A percentile compares a stretch with the other conserved stretches of the same genome.
Evolutionary conservation across 177 flowering plant genomes (phyloP).

Genomic region (Vitis hybrid): DNA sequence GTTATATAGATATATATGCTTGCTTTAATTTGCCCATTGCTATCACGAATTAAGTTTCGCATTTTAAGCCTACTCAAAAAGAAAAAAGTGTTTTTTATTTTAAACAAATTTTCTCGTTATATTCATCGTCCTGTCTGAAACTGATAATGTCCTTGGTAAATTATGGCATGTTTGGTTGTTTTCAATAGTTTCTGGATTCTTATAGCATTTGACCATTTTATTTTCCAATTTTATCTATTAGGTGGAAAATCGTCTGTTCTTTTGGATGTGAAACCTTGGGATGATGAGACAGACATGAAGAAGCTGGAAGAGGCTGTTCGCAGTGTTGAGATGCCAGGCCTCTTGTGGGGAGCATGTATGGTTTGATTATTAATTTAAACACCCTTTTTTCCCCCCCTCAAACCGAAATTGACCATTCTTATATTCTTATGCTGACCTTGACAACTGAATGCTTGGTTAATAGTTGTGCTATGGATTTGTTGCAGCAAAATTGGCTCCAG

Average conservation of each 20-base stretch:
- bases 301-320: conserved; percentile 91
- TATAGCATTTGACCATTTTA: neutral
- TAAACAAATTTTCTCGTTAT: too few species aligned
- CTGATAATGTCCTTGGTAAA: neutral
- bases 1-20: too few species aligned
- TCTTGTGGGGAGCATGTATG: conserved; percentile 97
- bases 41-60: too few species aligned
- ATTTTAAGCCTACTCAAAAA: too few species aligned
- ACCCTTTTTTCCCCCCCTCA: too few species aligned
- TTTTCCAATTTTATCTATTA: conserved; percentile 10
- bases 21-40: too few species aligned
- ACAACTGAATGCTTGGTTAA: neutral
- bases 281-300: conserved; percentile 97
- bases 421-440: neutral
- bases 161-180: too few species aligned
- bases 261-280: conserved; percentile 97
- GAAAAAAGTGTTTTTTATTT: too few species aligned
- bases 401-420: neutral
- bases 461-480: neutral
- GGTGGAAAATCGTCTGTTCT: conserved; percentile 97
- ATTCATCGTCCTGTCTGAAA: neutral
- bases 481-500: conserved; percentile 77
- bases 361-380: conserved; percentile 5
- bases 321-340: conserved; percentile 74
- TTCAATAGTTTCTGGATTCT: neutral